phyloP scores from a whole-genome alignment of 768 basidiomycete genomes.

The Cystobasidium ongulense region DNA sequence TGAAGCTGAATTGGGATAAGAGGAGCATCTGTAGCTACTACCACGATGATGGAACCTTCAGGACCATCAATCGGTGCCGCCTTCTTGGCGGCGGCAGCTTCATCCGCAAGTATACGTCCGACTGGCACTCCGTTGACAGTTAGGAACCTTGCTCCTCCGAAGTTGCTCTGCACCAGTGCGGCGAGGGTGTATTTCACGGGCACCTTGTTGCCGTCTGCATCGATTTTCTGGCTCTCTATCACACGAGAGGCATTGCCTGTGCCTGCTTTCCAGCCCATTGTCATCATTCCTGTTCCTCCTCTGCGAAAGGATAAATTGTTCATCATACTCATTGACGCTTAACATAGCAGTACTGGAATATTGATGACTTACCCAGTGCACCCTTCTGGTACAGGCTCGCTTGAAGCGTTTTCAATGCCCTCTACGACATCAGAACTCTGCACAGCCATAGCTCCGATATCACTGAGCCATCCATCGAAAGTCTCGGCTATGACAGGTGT shows the following conservation, averaged over 20 bases:
- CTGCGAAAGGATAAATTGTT: neutral
- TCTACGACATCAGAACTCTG: constrained; percentile 25
- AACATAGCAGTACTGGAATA: too few species aligned
- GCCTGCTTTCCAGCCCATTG: constrained; percentile 28
- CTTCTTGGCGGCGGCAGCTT: constrained; percentile 1
- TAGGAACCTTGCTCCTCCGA: constrained; percentile 22
- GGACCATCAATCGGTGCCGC: constrained; percentile 8
- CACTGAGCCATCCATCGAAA: constrained; percentile 27
- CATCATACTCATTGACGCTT: neutral
- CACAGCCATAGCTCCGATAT: constrained; percentile 30
- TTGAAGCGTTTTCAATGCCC: constrained; percentile 24
- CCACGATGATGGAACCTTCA: constrained; percentile 29
- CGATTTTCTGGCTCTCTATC: neutral
- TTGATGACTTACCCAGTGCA: constrained; percentile 11
- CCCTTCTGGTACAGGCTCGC: constrained; percentile 23
- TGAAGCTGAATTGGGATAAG: constrained; percentile 29
- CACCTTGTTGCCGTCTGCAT: neutral
- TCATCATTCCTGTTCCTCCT: constrained; percentile 31
- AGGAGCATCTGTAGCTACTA: constrained; percentile 25
- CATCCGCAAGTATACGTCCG: constrained; percentile 9
- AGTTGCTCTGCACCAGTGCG: constrained; percentile 27
- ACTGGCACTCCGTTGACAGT: constrained; percentile 30
- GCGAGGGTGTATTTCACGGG: constrained; percentile 20
- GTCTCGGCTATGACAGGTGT: constrained; percentile 29
- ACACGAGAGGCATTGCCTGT: constrained; percentile 17